These are phyloP conservation scores for Canariomyces notabilis DNA, from an alignment of 2,329 filamentous ascomycete species.

Conservation along the genomic window DNA sequence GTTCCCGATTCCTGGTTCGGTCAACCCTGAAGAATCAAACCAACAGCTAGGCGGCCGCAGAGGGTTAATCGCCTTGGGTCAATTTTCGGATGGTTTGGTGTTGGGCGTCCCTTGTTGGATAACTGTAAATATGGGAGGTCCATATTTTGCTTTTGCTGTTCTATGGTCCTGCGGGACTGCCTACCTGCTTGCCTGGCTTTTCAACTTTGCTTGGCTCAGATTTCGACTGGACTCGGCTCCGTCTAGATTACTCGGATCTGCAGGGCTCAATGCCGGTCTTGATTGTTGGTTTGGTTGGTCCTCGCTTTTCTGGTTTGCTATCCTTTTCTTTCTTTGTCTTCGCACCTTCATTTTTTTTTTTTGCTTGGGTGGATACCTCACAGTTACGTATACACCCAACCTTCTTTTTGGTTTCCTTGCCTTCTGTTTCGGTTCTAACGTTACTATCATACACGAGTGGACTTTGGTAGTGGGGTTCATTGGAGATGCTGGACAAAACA, in stretches of 20 bases:
- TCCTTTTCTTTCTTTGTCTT: background rate
- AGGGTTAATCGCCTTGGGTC: too few species aligned
- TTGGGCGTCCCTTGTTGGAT: conserved; percentile 1
- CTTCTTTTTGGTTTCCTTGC: background rate
- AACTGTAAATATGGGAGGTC: conserved; percentile 6
- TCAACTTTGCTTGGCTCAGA: conserved; percentile 1
- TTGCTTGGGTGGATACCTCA: background rate
- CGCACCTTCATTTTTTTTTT: too few species aligned
- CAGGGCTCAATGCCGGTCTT: background rate
- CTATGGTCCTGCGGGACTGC: background rate
- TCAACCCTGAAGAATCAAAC: background rate
- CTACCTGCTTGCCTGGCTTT: background rate
- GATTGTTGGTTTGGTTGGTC: background rate
- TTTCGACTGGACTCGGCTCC: background rate
- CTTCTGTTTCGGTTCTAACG: background rate
- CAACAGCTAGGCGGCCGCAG: background rate
- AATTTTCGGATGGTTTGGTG: too few species aligned
- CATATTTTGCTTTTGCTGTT: background rate
- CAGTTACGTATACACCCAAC: background rate
- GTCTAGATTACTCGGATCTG: background rate
- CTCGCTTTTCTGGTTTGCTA: background rate
- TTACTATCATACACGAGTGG: background rate
- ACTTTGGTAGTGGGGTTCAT: background rate
- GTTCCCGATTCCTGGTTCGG: too few species aligned
- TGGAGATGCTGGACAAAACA: background rate